Evolutionary conservation across 805 yeast genomes (phyloP).

Genomic region (Geotrichum ghanense): DNA sequence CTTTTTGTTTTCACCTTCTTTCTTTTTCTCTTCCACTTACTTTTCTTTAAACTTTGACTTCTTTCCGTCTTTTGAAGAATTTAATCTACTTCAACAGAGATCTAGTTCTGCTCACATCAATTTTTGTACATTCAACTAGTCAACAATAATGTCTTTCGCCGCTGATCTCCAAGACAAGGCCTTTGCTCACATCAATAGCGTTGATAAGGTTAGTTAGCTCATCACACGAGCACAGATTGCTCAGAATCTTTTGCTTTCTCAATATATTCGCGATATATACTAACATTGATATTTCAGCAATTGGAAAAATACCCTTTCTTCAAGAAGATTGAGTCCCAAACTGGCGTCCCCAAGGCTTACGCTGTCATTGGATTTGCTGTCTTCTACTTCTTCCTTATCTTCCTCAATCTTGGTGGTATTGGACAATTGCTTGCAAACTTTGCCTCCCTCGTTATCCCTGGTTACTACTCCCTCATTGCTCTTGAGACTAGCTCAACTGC

Average conservation of each 20-base stretch:
- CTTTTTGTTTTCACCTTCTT: no score
- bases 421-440: slow-evolving; percentile 90
- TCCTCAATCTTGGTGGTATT: slow-evolving; percentile 85
- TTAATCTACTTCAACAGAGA: not conserved
- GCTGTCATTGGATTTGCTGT: slow-evolving; percentile 56
- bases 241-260: no score
- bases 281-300: slow-evolving; percentile 16
- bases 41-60: not conserved
- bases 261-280: no score
- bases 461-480: slow-evolving; percentile 78
- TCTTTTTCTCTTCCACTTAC: not conserved
- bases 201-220: not conserved
- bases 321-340: slow-evolving; percentile 23
- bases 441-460: slow-evolving; percentile 85
- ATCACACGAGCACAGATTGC: not conserved
- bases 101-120: not conserved
- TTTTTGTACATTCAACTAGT: not conserved
- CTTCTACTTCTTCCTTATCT: slow-evolving; percentile 64
- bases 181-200: slow-evolving; percentile 1
- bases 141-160: not conserved
- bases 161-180: slow-evolving; percentile 3
- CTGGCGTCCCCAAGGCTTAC: slow-evolving; percentile 65
- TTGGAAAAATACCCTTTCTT: slow-evolving; percentile 24
- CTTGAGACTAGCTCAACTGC: slow-evolving; percentile 53
- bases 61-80: not conserved